These are phyloP conservation scores for Letharia columbiana DNA, from an alignment of 495 filamentous ascomycete species.

Conservation along the genomic window DNA sequence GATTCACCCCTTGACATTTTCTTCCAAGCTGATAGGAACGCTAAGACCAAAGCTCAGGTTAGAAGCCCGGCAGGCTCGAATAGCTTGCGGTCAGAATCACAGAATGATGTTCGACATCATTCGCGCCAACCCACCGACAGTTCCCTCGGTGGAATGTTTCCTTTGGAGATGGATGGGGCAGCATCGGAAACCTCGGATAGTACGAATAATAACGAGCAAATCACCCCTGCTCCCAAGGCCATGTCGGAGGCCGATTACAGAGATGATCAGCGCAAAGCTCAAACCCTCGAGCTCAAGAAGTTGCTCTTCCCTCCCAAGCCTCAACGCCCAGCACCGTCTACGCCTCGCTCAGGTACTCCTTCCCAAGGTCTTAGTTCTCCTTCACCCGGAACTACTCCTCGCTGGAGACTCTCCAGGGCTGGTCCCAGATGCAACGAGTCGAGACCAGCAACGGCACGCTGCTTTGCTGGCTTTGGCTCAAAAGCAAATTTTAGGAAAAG, in stretches of 20 bases:
- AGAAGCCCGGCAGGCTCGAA: slow-evolving; percentile 19
- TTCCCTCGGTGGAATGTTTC: slow-evolving; percentile 48
- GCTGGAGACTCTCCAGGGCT: not conserved
- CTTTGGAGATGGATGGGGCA: slow-evolving; percentile 55
- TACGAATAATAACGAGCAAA: slow-evolving; percentile 47
- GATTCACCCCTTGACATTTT: slow-evolving; percentile 80
- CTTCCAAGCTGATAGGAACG: slow-evolving; percentile 75
- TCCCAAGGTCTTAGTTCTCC: slow-evolving; percentile 22
- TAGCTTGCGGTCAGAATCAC: slow-evolving; percentile 28
- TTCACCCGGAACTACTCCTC: not conserved
- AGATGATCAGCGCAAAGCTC: slow-evolving; percentile 37
- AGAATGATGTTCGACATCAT: slow-evolving; percentile 27
- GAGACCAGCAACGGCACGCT: slow-evolving; percentile 5
- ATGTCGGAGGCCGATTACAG: slow-evolving; percentile 23
- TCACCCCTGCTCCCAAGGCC: slow-evolving; percentile 25
- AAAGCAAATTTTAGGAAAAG: slow-evolving; percentile 11
- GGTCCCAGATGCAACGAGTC: not conserved
- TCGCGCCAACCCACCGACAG: slow-evolving; percentile 31
- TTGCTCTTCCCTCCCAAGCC: slow-evolving; percentile 36
- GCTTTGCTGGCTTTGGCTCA: slow-evolving; percentile 15
- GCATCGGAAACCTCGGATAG: slow-evolving; percentile 42
- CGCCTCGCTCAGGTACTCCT: slow-evolving; percentile 37
- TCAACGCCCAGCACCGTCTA: slow-evolving; percentile 28
- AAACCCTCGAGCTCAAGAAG: slow-evolving; percentile 41
- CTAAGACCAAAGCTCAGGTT: slow-evolving; percentile 48